phyloP scores from a whole-genome alignment of 345 rosid species.

The Chamaenerion angustifolium region DNA sequence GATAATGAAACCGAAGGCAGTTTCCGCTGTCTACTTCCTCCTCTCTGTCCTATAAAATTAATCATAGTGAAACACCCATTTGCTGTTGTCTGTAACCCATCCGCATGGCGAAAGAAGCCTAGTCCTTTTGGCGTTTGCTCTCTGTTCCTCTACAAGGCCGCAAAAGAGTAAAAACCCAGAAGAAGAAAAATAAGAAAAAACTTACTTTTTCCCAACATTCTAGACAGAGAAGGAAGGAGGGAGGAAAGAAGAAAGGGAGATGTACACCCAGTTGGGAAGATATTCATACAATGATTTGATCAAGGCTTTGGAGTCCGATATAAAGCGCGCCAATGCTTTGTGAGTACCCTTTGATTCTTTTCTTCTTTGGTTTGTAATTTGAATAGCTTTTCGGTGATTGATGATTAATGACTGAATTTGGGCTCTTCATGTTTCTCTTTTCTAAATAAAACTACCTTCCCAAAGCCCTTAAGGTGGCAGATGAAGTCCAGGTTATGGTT shows the following conservation, averaged over 20 bases:
- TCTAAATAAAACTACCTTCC: too few species aligned
- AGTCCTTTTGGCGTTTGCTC: too few species aligned
- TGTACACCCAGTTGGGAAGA: constrained; percentile 39
- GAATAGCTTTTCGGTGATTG: constrained; percentile 2
- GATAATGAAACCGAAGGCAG: too few species aligned
- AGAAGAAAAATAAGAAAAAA: neutral
- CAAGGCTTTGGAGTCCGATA: constrained; percentile 68
- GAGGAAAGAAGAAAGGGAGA: constrained; percentile 13
- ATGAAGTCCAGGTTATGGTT: too few species aligned
- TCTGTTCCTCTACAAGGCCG: too few species aligned
- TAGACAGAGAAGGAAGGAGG: neutral
- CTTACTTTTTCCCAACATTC: neutral
- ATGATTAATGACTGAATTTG: neutral
- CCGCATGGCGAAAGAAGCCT: too few species aligned
- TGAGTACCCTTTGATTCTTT: constrained; percentile 22
- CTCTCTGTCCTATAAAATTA: too few species aligned
- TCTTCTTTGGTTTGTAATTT: neutral
- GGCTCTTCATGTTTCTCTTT: too few species aligned
- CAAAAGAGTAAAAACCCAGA: neutral
- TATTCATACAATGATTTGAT: constrained; percentile 36
- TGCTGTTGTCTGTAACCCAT: too few species aligned
- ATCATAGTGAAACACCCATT: too few species aligned
- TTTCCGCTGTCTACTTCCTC: too few species aligned
- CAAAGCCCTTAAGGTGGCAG: too few species aligned
- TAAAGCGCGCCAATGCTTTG: constrained; percentile 80